Percentiles rank a stretch among this genome's conserved stretches.
phyloP scores from a whole-genome alignment of 2,329 filamentous ascomycete species.

The Nigrospora osmanthi region DNA sequence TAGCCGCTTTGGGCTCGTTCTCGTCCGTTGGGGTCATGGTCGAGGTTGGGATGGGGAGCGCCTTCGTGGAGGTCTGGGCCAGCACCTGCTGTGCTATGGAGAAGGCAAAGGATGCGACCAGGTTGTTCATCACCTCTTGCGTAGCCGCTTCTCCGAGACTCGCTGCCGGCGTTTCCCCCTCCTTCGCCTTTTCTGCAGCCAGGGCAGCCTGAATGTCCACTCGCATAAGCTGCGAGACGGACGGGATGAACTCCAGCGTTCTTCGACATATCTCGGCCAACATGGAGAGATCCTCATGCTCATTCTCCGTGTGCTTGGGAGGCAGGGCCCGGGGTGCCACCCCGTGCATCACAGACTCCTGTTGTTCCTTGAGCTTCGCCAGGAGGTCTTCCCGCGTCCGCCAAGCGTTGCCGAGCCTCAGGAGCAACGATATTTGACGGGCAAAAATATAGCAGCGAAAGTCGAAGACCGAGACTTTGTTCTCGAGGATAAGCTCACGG shows the following conservation, averaged over 20 bases:
- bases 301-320: slow-evolving; percentile 42
- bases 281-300: slow-evolving; percentile 66
- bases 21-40: slow-evolving; percentile 36
- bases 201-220: slow-evolving; percentile 66
- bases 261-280: slow-evolving; percentile 83
- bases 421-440: slow-evolving; percentile 73
- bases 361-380: slow-evolving; percentile 54
- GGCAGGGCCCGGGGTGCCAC: slow-evolving; percentile 44
- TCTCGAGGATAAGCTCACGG: slow-evolving; percentile 83
- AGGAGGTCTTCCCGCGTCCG: slow-evolving; percentile 55
- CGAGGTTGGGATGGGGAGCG: slow-evolving; percentile 58
- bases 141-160: slow-evolving; percentile 25
- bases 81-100: slow-evolving; percentile 69
- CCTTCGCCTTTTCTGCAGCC: slow-evolving; percentile 26
- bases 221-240: slow-evolving; percentile 71
- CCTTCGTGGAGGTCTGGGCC: slow-evolving; percentile 63
- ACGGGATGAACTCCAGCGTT: slow-evolving; percentile 75
- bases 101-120: slow-evolving; percentile 73
- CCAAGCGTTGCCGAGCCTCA: slow-evolving; percentile 72
- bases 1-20: slow-evolving; percentile 52
- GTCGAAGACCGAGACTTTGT: slow-evolving; percentile 93
- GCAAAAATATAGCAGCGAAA: slow-evolving; percentile 92
- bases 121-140: slow-evolving; percentile 57
- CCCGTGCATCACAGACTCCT: slow-evolving; percentile 48
- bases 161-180: slow-evolving; percentile 24